A percentile compares a stretch with the other conserved stretches of the same genome.
Conservation (phyloP, 129 eudicot genomes). For the Ambrosia artemisiifolia region DNA sequence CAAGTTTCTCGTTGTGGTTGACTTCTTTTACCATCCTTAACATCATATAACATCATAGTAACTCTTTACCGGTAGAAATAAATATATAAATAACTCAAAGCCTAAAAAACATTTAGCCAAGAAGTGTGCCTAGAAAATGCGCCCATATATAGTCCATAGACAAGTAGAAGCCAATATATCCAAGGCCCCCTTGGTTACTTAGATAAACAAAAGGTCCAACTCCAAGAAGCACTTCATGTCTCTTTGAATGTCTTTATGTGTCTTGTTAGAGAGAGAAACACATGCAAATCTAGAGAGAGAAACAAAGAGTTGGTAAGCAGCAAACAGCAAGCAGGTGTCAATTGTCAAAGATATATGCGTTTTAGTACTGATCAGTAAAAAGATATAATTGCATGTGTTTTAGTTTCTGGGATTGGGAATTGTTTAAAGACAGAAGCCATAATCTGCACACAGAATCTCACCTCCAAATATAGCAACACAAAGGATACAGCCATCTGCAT, state of each 20-base stretch:
- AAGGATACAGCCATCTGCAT: slow-evolving; percentile 42
- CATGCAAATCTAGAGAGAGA: slow-evolving; percentile 9
- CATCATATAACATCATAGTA: too few species aligned
- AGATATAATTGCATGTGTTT: slow-evolving; percentile 30
- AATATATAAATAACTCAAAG: too few species aligned
- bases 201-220: slow-evolving; percentile 33
- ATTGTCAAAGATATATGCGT: slow-evolving; percentile 14
- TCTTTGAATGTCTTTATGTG: slow-evolving; percentile 26
- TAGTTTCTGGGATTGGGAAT: slow-evolving; percentile 48
- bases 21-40: too few species aligned
- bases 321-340: too few species aligned
- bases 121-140: too few species aligned
- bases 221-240: slow-evolving; percentile 19
- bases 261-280: slow-evolving; percentile 13
- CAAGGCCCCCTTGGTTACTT: too few species aligned
- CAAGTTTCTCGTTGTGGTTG: too few species aligned
- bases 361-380: slow-evolving; percentile 11
- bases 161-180: too few species aligned
- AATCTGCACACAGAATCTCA: slow-evolving; percentile 43
- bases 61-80: too few species aligned
- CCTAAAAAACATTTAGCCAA: too few species aligned
- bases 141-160: too few species aligned
- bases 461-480: slow-evolving; percentile 60
- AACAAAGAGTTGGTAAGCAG: slow-evolving; percentile 11
- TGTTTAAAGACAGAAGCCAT: slow-evolving; percentile 45